Evolutionary conservation across 1,284 basidiomycete genomes (phyloP).

Genomic region (Pseudozyma pruni): DNA sequence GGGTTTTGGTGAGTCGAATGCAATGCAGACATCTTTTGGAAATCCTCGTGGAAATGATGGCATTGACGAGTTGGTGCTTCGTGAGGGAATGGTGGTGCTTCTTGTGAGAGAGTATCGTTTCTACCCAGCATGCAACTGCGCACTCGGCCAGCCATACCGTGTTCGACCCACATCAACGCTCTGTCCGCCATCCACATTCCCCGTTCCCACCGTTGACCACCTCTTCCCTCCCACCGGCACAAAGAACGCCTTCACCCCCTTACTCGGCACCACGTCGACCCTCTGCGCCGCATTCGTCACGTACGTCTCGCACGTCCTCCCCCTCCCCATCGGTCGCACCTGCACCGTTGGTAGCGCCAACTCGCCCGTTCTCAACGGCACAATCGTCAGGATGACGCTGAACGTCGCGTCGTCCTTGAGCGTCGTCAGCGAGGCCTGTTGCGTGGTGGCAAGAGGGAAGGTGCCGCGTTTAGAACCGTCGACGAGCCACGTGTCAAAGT

Average conservation of each 20-base stretch:
- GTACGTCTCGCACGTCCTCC: conserved; percentile 51
- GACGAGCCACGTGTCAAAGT: conserved; percentile 60
- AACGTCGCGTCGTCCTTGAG: neutral
- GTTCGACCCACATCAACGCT: conserved; percentile 5
- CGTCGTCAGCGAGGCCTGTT: neutral
- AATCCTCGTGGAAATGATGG: too few species aligned
- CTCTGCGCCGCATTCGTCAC: conserved; percentile 33
- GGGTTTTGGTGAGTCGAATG: conserved; percentile 79
- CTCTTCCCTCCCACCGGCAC: conserved; percentile 9
- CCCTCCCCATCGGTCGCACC: conserved; percentile 7
- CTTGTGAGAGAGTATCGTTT: neutral
- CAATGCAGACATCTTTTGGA: neutral
- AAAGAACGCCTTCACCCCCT: conserved; percentile 27
- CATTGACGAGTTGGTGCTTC: too few species aligned
- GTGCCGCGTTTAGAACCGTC: conserved; percentile 51
- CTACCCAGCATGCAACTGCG: conserved; percentile 6
- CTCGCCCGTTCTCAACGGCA: conserved; percentile 48
- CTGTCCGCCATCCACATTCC: conserved; percentile 10
- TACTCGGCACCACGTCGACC: conserved; percentile 34
- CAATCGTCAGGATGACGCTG: conserved; percentile 31
- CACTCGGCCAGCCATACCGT: neutral
- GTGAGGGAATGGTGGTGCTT: too few species aligned
- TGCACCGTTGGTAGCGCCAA: conserved; percentile 7
- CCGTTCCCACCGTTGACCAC: neutral
- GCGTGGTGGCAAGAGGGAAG: conserved; percentile 8